Percentiles rank a stretch among this genome's conserved stretches.
Conservation (phyloP, 116 monocot species). For the Phalaenopsis hybrid region DNA sequence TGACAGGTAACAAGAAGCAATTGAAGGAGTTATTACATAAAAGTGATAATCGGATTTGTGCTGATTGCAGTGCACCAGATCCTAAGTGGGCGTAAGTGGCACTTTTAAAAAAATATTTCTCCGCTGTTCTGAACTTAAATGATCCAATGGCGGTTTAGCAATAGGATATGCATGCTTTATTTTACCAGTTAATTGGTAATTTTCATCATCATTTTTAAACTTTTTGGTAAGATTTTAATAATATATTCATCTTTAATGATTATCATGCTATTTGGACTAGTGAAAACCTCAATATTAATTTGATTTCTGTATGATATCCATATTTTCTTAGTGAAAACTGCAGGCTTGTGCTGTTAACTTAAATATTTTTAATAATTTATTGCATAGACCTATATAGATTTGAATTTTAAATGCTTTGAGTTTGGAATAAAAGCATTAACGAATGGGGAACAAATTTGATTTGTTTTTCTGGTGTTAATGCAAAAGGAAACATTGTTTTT, state of each 20-base stretch:
- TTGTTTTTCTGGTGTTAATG: neutral
- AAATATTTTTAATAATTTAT: neutral
- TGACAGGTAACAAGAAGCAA: slow-evolving; percentile 28
- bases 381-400: neutral
- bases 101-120: neutral
- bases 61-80: slow-evolving; percentile 54
- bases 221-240: neutral
- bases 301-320: neutral
- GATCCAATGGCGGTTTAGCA: neutral
- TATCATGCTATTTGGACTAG: neutral
- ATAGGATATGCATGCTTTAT: neutral
- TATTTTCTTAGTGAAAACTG: neutral
- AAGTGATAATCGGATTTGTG: slow-evolving; percentile 59
- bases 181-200: neutral
- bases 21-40: slow-evolving; percentile 49
- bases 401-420: neutral
- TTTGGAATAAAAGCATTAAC: neutral
- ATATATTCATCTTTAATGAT: neutral
- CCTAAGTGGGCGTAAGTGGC: slow-evolving; percentile 60
- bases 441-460: neutral
- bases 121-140: neutral
- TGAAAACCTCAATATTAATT: neutral
- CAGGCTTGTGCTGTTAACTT: neutral
- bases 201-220: neutral
- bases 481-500: neutral